Percentiles rank a stretch among this genome's conserved stretches.
Conservation (phyloP, 2,329 filamentous ascomycete genomes). For the Neonectria magnoliae region DNA sequence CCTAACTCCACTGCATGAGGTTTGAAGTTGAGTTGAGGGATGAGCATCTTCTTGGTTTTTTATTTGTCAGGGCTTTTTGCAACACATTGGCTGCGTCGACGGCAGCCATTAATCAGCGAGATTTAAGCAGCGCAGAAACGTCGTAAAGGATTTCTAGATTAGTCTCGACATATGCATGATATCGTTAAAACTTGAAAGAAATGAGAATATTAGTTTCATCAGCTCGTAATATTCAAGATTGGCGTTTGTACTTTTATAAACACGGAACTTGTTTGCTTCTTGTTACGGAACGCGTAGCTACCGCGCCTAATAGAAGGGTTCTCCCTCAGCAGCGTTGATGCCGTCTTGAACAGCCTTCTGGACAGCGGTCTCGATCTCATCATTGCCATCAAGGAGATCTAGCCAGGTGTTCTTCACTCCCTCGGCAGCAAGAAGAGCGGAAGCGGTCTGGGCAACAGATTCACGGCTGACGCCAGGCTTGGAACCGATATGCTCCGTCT, state of each 20-base stretch:
- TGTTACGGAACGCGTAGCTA: slow-evolving; percentile 14
- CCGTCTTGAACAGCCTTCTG: slow-evolving; percentile 59
- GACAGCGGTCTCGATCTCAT: slow-evolving; percentile 59
- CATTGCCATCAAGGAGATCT: slow-evolving; percentile 65
- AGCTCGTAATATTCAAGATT: slow-evolving; percentile 1
- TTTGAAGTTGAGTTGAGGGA: not conserved
- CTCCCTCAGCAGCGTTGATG: slow-evolving; percentile 64
- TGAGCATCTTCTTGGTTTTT: not conserved
- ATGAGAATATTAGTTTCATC: slow-evolving; percentile 2
- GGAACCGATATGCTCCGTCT: slow-evolving; percentile 47
- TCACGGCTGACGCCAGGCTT: slow-evolving; percentile 60
- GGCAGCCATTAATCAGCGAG: not conserved
- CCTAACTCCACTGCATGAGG: not conserved
- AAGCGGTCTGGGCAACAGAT: slow-evolving; percentile 68
- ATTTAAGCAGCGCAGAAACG: not conserved
- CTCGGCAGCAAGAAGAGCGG: slow-evolving; percentile 62
- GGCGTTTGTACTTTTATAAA: not conserved
- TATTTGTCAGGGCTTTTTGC: not conserved
- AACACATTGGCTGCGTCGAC: not conserved
- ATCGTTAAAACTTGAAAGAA: not conserved
- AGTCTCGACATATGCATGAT: not conserved
- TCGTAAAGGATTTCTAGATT: not conserved
- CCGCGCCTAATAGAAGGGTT: slow-evolving; percentile 48
- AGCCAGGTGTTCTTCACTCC: slow-evolving; percentile 62
- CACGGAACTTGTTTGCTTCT: not conserved